A percentile compares a stretch with the other conserved stretches of the same genome.
Evolutionary conservation across 768 basidiomycete genomes (phyloP).

Genomic region (Cystoderma amianthinum): DNA sequence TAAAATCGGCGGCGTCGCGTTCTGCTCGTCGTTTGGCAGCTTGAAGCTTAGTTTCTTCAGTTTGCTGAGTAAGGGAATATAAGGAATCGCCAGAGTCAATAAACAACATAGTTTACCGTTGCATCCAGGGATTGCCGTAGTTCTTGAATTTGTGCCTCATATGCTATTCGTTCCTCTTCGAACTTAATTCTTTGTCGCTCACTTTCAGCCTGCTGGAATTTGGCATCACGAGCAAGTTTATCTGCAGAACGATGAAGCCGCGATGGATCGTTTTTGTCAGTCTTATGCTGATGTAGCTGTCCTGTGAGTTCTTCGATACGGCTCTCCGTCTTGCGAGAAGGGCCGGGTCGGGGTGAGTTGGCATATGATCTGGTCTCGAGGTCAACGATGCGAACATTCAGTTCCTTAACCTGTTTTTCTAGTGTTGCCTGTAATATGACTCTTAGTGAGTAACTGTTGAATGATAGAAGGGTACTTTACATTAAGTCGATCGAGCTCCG

Average conservation of each 20-base stretch:
- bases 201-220: conserved; percentile 48
- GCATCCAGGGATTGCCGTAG: conserved; percentile 56
- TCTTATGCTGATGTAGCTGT: conserved; percentile 47
- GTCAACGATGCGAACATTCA: conserved; percentile 78
- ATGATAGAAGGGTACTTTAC: conserved; percentile 26
- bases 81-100: conserved; percentile 7
- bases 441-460: background rate
- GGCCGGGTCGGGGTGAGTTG: conserved; percentile 51
- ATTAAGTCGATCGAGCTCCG: conserved; percentile 71
- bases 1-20: conserved; percentile 68
- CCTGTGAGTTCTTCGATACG: conserved; percentile 68
- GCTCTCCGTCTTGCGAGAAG: conserved; percentile 56
- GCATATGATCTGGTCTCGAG: conserved; percentile 74
- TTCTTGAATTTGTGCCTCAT: conserved; percentile 48
- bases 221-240: conserved; percentile 39
- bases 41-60: conserved; percentile 58
- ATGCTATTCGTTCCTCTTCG: conserved; percentile 58
- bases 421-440: conserved; percentile 52
- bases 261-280: conserved; percentile 39
- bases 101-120: conserved; percentile 35
- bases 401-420: conserved; percentile 81
- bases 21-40: conserved; percentile 71
- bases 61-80: conserved; percentile 45
- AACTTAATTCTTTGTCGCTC: conserved; percentile 55
- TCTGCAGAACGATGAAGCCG: conserved; percentile 29